Base-by-base conservation (phyloP, 441 rosid species). In the Populus hybrid region DNA sequence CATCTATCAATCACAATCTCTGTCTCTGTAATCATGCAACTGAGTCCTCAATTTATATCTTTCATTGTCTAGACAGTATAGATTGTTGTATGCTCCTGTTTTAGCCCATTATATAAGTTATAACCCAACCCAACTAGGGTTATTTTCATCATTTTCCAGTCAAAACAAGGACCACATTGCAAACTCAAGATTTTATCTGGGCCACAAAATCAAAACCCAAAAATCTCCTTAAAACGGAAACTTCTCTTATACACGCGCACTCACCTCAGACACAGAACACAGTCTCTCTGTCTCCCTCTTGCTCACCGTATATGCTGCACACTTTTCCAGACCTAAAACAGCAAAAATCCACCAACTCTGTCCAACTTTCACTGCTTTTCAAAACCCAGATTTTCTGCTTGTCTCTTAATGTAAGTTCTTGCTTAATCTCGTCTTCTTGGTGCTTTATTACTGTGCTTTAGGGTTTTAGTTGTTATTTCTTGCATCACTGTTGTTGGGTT, bases 111-210 rank as follows among this genome's bases (percentile, higher is more conserved):
- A 46, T 46, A 46, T 2, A 40, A 23, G 5, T 1, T 14, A 30
- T 10, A 40, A 4, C 24, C 53, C 24, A 5, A 10, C 65, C 34
- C 71, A 69, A 5, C 35, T 16, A 10, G 53, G 76, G 66, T 32
- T 26, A 53, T 2, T 50, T 34, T 53, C 18, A 67, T 63, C 40
- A 80, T 21, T 61, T 38, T 26, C 9, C 1, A 24, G 20, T 23
- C 20, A 11, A 3, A 6, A 26, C 4, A 10, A 34, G 77, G 77
- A 32, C 16, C 74, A 20, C 4, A 3, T 0, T 34, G 32, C 40
- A 72, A 78, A 64, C 53, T 63, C 32, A 1, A 38, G 69, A 65
- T 63, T 36, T 72, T 72, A 40, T 10, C 1, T 7, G 75, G 74
- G 21, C 79, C 68, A 40, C 70, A 11, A 28, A 67, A 59, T 3